These are phyloP conservation scores for Salix purpurea DNA, from an alignment of 345 rosid genomes.

Conservation along the genomic window DNA sequence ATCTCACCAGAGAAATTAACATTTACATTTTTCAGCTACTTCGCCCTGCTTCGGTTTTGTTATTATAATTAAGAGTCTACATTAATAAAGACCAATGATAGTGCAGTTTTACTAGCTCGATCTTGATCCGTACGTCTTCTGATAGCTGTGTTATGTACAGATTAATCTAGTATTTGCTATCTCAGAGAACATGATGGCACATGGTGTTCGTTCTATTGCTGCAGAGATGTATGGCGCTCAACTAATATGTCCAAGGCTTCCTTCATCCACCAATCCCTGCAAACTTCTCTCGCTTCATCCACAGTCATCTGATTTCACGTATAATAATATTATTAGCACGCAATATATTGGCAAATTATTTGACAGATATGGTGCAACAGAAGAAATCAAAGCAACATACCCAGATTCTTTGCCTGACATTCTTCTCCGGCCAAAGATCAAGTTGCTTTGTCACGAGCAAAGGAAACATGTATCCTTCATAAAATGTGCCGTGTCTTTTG, in stretches of 20 bases:
- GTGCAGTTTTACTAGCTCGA: background rate
- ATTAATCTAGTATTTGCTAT: background rate
- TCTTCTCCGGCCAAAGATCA: slow-evolving; percentile 76
- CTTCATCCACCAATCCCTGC: slow-evolving; percentile 92
- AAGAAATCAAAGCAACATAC: slow-evolving; percentile 25
- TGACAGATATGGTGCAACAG: background rate
- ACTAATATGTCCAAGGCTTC: slow-evolving; percentile 73
- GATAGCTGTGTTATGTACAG: background rate
- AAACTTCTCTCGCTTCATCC: slow-evolving; percentile 68
- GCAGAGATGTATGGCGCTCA: slow-evolving; percentile 29
- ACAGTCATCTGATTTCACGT: slow-evolving; percentile 45
- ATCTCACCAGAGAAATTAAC: background rate
- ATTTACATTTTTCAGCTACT: background rate
- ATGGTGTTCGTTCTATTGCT: slow-evolving; percentile 20
- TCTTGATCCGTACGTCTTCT: background rate
- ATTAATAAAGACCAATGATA: background rate
- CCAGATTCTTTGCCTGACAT: slow-evolving; percentile 67
- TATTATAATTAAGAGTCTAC: background rate
- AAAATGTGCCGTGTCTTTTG: slow-evolving; percentile 64
- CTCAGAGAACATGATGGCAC: background rate
- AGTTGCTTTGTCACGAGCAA: slow-evolving; percentile 67
- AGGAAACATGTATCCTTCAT: slow-evolving; percentile 95
- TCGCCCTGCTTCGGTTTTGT: background rate
- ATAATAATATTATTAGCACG: background rate
- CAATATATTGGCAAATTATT: background rate